Conservation (phyloP, 2,329 filamentous ascomycete genomes). For the Fusarium secorum region DNA sequence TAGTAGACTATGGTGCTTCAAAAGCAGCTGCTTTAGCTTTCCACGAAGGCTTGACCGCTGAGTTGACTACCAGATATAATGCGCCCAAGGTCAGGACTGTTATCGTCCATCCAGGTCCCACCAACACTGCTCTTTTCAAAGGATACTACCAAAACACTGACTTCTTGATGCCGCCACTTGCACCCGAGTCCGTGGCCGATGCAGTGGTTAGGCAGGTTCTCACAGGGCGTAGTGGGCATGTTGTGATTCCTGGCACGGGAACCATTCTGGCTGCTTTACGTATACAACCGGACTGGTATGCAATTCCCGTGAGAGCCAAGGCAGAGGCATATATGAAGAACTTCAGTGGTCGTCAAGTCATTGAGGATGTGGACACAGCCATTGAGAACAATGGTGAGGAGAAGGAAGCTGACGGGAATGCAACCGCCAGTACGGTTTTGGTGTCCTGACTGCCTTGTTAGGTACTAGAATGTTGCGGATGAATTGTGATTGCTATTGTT, state of each 20-base stretch:
- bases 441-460: conserved; percentile 36
- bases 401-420: conserved; percentile 34
- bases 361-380: conserved; percentile 53
- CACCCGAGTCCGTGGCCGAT: conserved; percentile 53
- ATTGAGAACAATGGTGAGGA: conserved; percentile 41
- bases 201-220: conserved; percentile 60
- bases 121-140: conserved; percentile 46
- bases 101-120: conserved; percentile 64
- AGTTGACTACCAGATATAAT: conserved; percentile 66
- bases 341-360: conserved; percentile 58
- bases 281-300: conserved; percentile 69
- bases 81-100: conserved; percentile 72
- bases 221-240: conserved; percentile 56
- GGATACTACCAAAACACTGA: conserved; percentile 64
- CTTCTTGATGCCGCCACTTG: conserved; percentile 47
- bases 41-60: conserved; percentile 70
- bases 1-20: conserved; percentile 72
- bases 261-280: conserved; percentile 54
- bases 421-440: conserved; percentile 50
- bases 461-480: neutral
- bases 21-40: conserved; percentile 73
- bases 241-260: conserved; percentile 56
- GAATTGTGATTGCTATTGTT: neutral
- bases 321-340: conserved; percentile 52
- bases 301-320: conserved; percentile 59